Percentiles rank a stretch among this genome's conserved stretches.
Evolutionary conservation across 345 rosid species (phyloP).

Genomic region (Trapa bicornis): DNA sequence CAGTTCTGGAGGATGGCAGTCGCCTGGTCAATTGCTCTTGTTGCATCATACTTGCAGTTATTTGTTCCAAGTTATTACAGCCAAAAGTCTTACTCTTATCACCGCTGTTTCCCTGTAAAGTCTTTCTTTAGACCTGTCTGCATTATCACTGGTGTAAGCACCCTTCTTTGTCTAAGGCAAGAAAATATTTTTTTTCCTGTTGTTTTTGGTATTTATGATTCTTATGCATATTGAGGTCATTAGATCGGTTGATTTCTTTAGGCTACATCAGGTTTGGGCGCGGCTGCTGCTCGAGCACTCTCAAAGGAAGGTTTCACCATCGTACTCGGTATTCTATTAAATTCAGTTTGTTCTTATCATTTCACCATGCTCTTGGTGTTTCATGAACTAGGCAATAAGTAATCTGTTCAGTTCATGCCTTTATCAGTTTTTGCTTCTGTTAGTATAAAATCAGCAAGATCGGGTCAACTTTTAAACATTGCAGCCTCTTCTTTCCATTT

Average conservation of each 20-base stretch:
- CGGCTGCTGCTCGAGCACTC: constrained; percentile 59
- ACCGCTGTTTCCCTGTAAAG: constrained; percentile 18
- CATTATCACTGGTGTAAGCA: constrained; percentile 64
- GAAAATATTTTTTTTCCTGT: not conserved
- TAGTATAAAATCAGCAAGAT: not conserved
- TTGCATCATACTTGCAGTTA: constrained; percentile 43
- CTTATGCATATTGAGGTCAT: not conserved
- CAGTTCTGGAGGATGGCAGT: constrained; percentile 74
- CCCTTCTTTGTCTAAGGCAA: not conserved
- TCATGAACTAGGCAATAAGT: not conserved
- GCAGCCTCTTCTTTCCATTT: not conserved
- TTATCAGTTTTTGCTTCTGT: not conserved
- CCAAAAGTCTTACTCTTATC: constrained; percentile 18
- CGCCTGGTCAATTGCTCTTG: constrained; percentile 45
- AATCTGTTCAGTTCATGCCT: not conserved
- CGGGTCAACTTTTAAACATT: not conserved
- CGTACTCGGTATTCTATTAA: constrained; percentile 44
- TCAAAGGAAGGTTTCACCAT: constrained; percentile 61
- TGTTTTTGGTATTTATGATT: not conserved
- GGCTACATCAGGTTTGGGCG: constrained; percentile 89
- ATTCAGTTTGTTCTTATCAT: not conserved
- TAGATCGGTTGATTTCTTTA: constrained; percentile 15
- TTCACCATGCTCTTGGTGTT: not conserved
- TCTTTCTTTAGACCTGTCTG: constrained; percentile 38
- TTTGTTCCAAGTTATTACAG: constrained; percentile 22